Base-by-base conservation (phyloP, 345 rosid genomes). In the Schrenkiella parvula region DNA sequence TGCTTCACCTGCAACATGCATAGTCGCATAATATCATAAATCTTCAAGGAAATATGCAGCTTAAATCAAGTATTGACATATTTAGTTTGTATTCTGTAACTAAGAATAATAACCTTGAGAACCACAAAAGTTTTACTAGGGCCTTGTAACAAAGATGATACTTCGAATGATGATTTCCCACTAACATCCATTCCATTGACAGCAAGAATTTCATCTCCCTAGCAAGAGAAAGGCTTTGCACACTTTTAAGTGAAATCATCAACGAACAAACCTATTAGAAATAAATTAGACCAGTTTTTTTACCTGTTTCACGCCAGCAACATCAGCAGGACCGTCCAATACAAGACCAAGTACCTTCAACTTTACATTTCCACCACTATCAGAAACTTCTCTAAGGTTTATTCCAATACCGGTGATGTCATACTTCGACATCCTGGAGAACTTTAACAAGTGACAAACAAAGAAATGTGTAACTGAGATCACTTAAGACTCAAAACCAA, bases 121-220 rank as follows among this genome's bases (percentile, higher is more conserved):
- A 80, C 83, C 64, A 91, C 98, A 65, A 56, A 83, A 59, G 98
- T 89, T 82, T 90, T 95, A 72, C 80, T 86, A 28, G 97, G 98
- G 66, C 98, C 98, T 82, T 88, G 98, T 61, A 93, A 75, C 85
- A 91, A 80, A 50, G 98, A 93, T 58, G 95, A 91, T 28, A 85
- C 95, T 86, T 93, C 97, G 77, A 93, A 88, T 19, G 98, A 86
- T 37, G 97, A 89, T 82, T 91, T 93, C 73, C 98, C 98, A 50
- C 35, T 78, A 28, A 88, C 93, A 71, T 88, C 89, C 77, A 79
- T 75, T 75, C 95, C 97, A 80, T 91, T 88, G 35, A 93, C 95
- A 38, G 91, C 85, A 64, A 86, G 64, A 70, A 93, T 75, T 78
- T 93, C 92, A 80, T 93, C 97, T 42, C 97, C 96, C 98, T 91